These are phyloP conservation scores for Rhodosporidiobolus sp. DNA, from an alignment of 768 basidiomycete genomes.

Conservation along the genomic window DNA sequence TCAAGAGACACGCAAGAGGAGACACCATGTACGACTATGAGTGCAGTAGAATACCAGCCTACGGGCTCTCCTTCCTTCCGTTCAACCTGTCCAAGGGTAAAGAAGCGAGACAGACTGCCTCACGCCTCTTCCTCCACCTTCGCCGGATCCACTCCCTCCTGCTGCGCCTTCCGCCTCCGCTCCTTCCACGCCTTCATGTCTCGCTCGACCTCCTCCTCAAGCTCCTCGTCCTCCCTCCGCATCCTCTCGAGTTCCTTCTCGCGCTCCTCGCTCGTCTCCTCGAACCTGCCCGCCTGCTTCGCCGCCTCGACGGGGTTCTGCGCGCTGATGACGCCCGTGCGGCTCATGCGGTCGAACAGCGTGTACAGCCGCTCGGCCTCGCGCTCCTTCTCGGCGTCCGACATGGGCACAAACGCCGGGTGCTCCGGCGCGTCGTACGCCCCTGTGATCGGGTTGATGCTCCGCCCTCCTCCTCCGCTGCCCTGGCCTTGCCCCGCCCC, in stretches of 20 bases:
- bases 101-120: neutral
- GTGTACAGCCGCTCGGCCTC: slow-evolving; percentile 91
- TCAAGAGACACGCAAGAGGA: neutral
- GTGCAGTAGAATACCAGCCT: neutral
- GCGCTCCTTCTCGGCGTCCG: slow-evolving; percentile 88
- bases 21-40: neutral
- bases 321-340: slow-evolving; percentile 60
- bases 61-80: neutral
- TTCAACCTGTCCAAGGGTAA: neutral
- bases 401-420: slow-evolving; percentile 61
- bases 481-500: no score
- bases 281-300: slow-evolving; percentile 32
- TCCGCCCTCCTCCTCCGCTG: no score
- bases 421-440: slow-evolving; percentile 51
- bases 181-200: slow-evolving; percentile 42
- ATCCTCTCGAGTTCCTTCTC: slow-evolving; percentile 24
- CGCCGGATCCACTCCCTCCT: neutral
- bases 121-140: neutral
- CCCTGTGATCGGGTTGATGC: slow-evolving; percentile 85
- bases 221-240: slow-evolving; percentile 31
- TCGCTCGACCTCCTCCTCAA: slow-evolving; percentile 39
- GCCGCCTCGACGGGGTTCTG: slow-evolving; percentile 51
- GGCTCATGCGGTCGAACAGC: slow-evolving; percentile 83
- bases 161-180: neutral
- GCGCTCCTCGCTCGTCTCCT: slow-evolving; percentile 30